Conservation (phyloP, 2,329 filamentous ascomycete genomes). For the Talaromyces sp. region DNA sequence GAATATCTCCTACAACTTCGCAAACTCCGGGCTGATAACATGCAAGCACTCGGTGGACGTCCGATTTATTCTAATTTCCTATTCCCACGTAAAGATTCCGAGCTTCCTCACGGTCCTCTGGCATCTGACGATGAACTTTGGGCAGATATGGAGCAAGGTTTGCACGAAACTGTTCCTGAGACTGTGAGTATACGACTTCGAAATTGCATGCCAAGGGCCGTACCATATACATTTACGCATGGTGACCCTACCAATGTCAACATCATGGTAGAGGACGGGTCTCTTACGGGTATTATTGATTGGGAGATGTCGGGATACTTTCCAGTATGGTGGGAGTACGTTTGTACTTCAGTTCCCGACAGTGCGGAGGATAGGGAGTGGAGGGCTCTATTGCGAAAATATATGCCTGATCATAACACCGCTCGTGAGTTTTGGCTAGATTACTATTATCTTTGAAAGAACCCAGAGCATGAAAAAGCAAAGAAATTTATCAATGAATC, state of each 20-base stretch:
- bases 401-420: constrained; percentile 19
- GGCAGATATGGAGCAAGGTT: constrained; percentile 4
- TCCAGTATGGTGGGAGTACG: constrained; percentile 40
- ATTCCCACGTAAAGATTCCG: background rate
- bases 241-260: constrained; percentile 38
- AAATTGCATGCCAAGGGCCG: constrained; percentile 21
- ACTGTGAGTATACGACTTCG: constrained; percentile 17
- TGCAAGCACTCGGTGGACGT: constrained; percentile 19
- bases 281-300: constrained; percentile 40
- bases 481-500: too few relatives aligned
- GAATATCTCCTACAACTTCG: constrained; percentile 24
- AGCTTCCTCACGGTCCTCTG: constrained; percentile 11
- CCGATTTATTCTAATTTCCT: constrained; percentile 20
- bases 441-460: background rate
- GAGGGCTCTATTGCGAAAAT: constrained; percentile 19
- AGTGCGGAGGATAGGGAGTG: constrained; percentile 16
- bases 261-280: constrained; percentile 39
- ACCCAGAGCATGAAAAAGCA: too few relatives aligned
- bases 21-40: constrained; percentile 16
- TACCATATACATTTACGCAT: constrained; percentile 40
- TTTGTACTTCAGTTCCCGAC: constrained; percentile 10
- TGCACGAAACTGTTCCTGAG: constrained; percentile 13
- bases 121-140: constrained; percentile 21
- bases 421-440: constrained; percentile 16
- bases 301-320: constrained; percentile 41